These are phyloP conservation scores for Chaetomium sp. DNA, from an alignment of 2,329 filamentous ascomycete genomes.

Conservation along the genomic window DNA sequence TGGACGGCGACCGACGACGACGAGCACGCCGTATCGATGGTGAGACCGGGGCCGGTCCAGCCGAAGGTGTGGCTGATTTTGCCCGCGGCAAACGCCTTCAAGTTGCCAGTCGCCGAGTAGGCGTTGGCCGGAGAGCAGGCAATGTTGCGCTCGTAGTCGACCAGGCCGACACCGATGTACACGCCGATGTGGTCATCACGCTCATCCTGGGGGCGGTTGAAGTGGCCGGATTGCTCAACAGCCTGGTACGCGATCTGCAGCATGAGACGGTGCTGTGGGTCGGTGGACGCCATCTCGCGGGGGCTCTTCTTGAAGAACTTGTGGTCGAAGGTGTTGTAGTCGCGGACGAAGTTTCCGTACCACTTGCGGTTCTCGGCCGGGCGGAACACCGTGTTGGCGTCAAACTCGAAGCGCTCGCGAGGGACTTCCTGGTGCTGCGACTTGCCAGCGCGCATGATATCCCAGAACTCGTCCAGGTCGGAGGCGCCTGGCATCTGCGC, in stretches of 20 bases:
- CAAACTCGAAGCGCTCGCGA: background rate
- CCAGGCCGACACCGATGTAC: conserved; percentile 26
- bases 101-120: conserved; percentile 28
- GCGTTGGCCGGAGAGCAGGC: conserved; percentile 27
- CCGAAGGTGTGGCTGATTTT: conserved; percentile 31
- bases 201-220: conserved; percentile 21
- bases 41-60: conserved; percentile 30
- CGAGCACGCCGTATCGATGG: conserved; percentile 35
- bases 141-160: conserved; percentile 26
- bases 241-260: conserved; percentile 38
- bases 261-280: conserved; percentile 37
- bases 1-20: conserved; percentile 33
- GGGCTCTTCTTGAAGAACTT: conserved; percentile 36
- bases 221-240: conserved; percentile 26
- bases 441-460: background rate
- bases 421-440: background rate
- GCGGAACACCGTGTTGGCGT: background rate
- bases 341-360: conserved; percentile 25
- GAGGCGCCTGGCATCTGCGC: background rate
- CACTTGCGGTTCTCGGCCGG: background rate
- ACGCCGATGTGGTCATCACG: conserved; percentile 29
- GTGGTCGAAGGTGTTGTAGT: conserved; percentile 31
- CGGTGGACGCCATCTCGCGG: conserved; percentile 34
- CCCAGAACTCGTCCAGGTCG: background rate
- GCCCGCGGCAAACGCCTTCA: conserved; percentile 29